phyloP scores from a whole-genome alignment of 2,329 filamentous ascomycete species.

The Penicillium sp. region DNA sequence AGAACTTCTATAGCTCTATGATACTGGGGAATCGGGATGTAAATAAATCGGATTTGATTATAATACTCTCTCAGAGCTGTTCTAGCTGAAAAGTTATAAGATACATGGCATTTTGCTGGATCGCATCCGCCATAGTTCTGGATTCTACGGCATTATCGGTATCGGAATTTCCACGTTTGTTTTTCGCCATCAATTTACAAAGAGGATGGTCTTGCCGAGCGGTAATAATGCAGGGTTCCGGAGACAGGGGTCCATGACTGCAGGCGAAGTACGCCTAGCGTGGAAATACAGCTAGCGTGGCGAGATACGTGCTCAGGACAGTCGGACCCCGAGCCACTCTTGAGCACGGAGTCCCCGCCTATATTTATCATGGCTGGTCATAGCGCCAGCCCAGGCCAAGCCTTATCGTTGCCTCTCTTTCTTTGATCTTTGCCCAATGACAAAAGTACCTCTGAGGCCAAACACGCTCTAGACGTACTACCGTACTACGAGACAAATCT shows the following conservation, averaged over 20 bases:
- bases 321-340: not conserved
- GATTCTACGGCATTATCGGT: not conserved
- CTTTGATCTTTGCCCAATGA: not conserved
- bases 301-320: not conserved
- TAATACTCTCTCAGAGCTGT: not conserved
- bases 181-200: not conserved
- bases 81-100: not conserved
- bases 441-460: not conserved
- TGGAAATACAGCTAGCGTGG: not conserved
- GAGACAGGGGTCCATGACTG: not conserved
- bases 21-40: not conserved
- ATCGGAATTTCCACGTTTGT: not conserved
- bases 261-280: not conserved
- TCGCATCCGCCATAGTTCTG: constrained; percentile 2
- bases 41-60: not conserved
- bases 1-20: not conserved
- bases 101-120: not conserved
- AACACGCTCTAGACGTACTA: not conserved
- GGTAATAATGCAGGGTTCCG: not conserved
- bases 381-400: not conserved
- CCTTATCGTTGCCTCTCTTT: not conserved
- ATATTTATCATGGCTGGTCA: not conserved
- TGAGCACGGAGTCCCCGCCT: not conserved
- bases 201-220: constrained; percentile 1
- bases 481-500: not conserved